Evolutionary conservation across 176 grass and related monocot species (phyloP).

Genomic region (Hyparrhenia diplandra): DNA sequence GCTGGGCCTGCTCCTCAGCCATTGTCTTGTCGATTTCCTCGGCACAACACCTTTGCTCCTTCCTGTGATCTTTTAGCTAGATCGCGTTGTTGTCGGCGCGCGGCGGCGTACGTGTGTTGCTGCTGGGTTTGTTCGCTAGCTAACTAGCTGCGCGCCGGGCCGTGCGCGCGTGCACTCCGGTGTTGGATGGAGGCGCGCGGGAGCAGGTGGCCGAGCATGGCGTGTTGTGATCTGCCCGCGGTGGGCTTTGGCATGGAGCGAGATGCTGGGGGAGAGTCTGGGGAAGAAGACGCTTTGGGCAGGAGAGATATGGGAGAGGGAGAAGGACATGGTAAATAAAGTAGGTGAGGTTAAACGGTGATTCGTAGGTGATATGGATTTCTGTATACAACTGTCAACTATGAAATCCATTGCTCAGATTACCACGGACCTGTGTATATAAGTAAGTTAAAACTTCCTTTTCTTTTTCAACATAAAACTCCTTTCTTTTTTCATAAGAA

Average conservation of each 20-base stretch:
- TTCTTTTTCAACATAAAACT: too few species aligned
- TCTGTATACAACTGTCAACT: too few species aligned
- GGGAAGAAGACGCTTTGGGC: background rate
- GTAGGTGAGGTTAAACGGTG: background rate
- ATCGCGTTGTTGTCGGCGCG: background rate
- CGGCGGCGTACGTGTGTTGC: background rate
- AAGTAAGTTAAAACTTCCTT: too few species aligned
- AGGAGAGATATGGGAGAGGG: too few species aligned
- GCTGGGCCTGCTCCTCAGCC: conserved; percentile 29
- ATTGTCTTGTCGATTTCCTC: conserved; percentile 20
- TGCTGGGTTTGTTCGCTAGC: conserved; percentile 15
- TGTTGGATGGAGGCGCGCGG: background rate
- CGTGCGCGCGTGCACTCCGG: conserved; percentile 15
- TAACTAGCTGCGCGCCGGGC: conserved; percentile 7
- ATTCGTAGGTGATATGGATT: too few species aligned
- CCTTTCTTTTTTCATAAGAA: too few species aligned
- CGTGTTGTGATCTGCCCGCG: background rate
- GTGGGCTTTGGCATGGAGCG: conserved; percentile 15
- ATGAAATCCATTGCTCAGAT: too few species aligned
- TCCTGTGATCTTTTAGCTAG: background rate
- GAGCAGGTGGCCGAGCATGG: conserved; percentile 13
- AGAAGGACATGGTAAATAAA: background rate
- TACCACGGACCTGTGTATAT: too few species aligned
- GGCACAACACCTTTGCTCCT: background rate
- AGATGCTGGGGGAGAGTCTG: background rate